Evolutionary conservation across 306 rosid species (phyloP).

Genomic region (Sesbania bispinosa): DNA sequence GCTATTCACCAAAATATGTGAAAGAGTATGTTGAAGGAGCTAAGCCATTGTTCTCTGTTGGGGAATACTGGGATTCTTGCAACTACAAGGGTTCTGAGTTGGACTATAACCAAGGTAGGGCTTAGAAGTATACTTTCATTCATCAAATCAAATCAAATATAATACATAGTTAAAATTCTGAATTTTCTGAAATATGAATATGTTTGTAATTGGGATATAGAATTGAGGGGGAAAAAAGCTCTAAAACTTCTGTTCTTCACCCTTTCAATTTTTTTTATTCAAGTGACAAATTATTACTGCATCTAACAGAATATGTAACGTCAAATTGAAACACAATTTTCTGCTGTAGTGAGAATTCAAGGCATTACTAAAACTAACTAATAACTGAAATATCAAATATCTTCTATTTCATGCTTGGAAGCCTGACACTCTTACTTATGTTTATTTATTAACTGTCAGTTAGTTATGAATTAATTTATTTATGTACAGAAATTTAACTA

Average conservation of each 20-base stretch:
- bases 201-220: background rate
- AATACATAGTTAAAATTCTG: background rate
- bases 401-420: background rate
- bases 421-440: no score
- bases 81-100: constrained; percentile 58
- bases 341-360: background rate
- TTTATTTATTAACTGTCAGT: no score
- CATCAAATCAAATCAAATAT: background rate
- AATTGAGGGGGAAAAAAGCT: background rate
- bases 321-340: background rate
- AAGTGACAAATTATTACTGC: background rate
- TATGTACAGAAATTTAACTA: no score
- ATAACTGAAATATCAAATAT: background rate
- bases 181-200: background rate
- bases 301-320: background rate
- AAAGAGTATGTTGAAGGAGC: constrained; percentile 85
- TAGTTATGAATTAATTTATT: no score
- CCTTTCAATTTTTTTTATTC: background rate
- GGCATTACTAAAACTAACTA: background rate
- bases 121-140: background rate
- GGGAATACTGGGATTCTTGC: constrained; percentile 94
- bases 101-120: constrained; percentile 84
- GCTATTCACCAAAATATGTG: constrained; percentile 79
- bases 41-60: constrained; percentile 76
- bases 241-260: background rate